Evolutionary conservation across 2,329 filamentous ascomycete genomes (phyloP), one percentile per base, ranked within the genome.

Genomic region (Diaporthe sp.): DNA sequence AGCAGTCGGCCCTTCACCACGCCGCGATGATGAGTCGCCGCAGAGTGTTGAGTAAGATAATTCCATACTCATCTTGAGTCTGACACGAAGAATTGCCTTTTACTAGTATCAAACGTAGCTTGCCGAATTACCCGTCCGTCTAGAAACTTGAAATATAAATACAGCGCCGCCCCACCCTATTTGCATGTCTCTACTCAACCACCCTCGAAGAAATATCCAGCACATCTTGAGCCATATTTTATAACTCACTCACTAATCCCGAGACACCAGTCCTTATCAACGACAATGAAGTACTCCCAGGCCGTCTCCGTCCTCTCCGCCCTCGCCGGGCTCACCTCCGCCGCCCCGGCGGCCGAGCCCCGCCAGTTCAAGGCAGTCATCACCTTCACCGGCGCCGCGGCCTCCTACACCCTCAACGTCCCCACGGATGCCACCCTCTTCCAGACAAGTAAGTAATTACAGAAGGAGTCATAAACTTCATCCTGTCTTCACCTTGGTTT

Each of bases 351-450:
- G 39, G 58, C 58, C 34, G 70, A 73, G 70, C 15, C 70, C 28
- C 70, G 70, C 25, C 70, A 73, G 46, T 65, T 73, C 70, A 34
- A 73, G 58, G 70, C 70, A 6, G 25, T 73, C 46, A 65, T 73
- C 58, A 73, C 70, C 58, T 73, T 73, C 34, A 73, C 57, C 17
- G 58, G 70, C 44, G 70, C 70, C 13, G 58, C 70, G 28, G 58
- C 70, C 13, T 73, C 70, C 7, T 73, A 73, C 25, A 73, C 70
- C 70, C 70, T 73, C 1, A 4, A 65, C 7, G 46, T 73, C 3
- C 70, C 70, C 17, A 55, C 58, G 13, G 70, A 73, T 12, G 31
- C 34, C 12, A 65, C 17, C 25, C n/a, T 25, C 3, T 73, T 73
- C 49, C 22, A 73, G 10, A 73, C 58, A 8, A 55, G 70, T 73